Evolutionary conservation across 2,329 filamentous ascomycete genomes (phyloP).

Genomic region (Talaromyces sp.): DNA sequence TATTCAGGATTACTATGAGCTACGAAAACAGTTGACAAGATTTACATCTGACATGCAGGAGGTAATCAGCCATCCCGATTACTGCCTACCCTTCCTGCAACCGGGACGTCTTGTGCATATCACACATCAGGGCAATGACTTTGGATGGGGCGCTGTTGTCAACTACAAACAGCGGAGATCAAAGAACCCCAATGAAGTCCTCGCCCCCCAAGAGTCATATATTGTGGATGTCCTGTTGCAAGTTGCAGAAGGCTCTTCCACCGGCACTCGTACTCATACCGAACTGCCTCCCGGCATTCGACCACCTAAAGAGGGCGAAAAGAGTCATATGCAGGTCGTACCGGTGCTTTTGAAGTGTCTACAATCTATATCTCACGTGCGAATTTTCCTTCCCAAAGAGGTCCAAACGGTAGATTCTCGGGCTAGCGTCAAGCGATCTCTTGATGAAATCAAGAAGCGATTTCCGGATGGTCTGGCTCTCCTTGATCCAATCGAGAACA

Average conservation of each 20-base stretch:
- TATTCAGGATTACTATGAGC: conserved; percentile 90
- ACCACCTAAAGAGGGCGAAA: conserved; percentile 60
- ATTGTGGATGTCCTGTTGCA: conserved; percentile 77
- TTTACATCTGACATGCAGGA: conserved; percentile 86
- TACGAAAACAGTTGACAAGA: conserved; percentile 76
- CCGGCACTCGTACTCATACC: conserved; percentile 56
- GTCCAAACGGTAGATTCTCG: conserved; percentile 65
- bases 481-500: conserved; percentile 91
- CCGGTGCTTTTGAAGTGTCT: conserved; percentile 84
- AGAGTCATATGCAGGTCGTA: conserved; percentile 73
- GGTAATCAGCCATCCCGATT: conserved; percentile 87
- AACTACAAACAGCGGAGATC: conserved; percentile 65
- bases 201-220: conserved; percentile 70
- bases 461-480: conserved; percentile 90
- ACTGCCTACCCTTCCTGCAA: conserved; percentile 80
- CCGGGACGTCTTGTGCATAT: conserved; percentile 84
- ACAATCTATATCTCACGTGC: conserved; percentile 76
- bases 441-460: conserved; percentile 76
- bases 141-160: conserved; percentile 90
- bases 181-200: conserved; percentile 65
- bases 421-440: conserved; percentile 62
- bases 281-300: conserved; percentile 63
- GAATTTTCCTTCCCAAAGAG: conserved; percentile 78
- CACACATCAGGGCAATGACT: conserved; percentile 75
- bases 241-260: conserved; percentile 52